phyloP scores from a whole-genome alignment of 2,329 filamentous ascomycete species.

The Fusarium sp. region DNA sequence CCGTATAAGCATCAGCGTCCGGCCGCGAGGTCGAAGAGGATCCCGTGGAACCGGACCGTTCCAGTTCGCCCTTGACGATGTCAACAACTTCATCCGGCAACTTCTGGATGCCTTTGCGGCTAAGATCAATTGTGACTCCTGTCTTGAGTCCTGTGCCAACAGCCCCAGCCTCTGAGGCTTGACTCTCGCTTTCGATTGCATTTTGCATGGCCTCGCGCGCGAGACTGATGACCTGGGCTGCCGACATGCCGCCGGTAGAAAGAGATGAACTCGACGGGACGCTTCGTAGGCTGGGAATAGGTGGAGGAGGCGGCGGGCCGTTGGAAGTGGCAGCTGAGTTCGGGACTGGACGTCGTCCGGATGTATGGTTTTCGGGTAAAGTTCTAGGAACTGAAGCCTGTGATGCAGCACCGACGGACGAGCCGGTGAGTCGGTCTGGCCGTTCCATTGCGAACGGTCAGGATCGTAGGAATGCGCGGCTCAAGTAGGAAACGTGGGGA shows the following conservation, averaged over 20 bases:
- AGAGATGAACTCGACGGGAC: slow-evolving; percentile 64
- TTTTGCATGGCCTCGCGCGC: slow-evolving; percentile 77
- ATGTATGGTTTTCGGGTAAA: slow-evolving; percentile 59
- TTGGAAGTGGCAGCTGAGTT: slow-evolving; percentile 59
- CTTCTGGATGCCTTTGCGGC: slow-evolving; percentile 79
- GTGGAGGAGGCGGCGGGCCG: slow-evolving; percentile 60
- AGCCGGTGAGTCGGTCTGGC: slow-evolving; percentile 53
- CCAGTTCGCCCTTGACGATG: slow-evolving; percentile 80
- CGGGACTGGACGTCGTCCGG: slow-evolving; percentile 58
- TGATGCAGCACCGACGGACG: slow-evolving; percentile 41
- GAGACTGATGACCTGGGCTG: slow-evolving; percentile 75
- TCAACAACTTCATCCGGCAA: slow-evolving; percentile 82
- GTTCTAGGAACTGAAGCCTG: slow-evolving; percentile 53
- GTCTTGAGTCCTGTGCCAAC: slow-evolving; percentile 74
- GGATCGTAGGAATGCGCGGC: slow-evolving; percentile 35
- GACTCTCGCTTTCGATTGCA: slow-evolving; percentile 76
- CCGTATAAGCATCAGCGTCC: slow-evolving; percentile 33
- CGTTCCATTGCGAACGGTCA: slow-evolving; percentile 54
- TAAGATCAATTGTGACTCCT: slow-evolving; percentile 84
- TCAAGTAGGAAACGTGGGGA: slow-evolving; percentile 39
- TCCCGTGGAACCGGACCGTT: slow-evolving; percentile 68
- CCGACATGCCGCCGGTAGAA: slow-evolving; percentile 68
- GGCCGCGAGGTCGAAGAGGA: slow-evolving; percentile 26
- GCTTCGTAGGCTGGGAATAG: slow-evolving; percentile 65
- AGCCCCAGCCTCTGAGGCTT: slow-evolving; percentile 72